These are phyloP conservation scores for Dactylonectria macrodidyma DNA, from an alignment of 2,329 filamentous ascomycete genomes.

Conservation along the genomic window DNA sequence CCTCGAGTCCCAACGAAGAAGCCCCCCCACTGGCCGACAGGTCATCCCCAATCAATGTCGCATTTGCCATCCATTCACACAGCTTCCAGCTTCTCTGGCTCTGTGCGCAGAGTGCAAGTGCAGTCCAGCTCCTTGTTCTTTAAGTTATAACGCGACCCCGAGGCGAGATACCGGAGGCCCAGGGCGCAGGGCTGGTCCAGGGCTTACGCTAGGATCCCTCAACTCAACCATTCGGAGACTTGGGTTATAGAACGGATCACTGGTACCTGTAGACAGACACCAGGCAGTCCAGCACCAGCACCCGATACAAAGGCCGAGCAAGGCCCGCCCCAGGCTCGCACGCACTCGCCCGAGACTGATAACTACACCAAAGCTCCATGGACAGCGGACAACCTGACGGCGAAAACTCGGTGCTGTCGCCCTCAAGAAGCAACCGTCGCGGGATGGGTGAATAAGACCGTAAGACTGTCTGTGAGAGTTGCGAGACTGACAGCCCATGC, in stretches of 20 bases:
- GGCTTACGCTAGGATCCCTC: slow-evolving; percentile 26
- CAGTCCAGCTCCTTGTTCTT: slow-evolving; percentile 22
- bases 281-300: background rate
- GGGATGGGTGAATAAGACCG: slow-evolving; percentile 6
- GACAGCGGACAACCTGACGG: slow-evolving; percentile 8
- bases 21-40: background rate
- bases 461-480: slow-evolving; percentile 9
- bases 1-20: background rate
- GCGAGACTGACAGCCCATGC: slow-evolving; percentile 12
- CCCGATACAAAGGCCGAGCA: no score
- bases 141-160: slow-evolving; percentile 19
- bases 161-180: slow-evolving; percentile 20
- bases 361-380: slow-evolving; percentile 22
- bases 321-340: slow-evolving; percentile 2
- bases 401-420: background rate
- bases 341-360: slow-evolving; percentile 16
- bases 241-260: slow-evolving; percentile 13
- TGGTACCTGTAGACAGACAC: background rate
- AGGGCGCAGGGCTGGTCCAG: slow-evolving; percentile 25
- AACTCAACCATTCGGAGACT: slow-evolving; percentile 23
- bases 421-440: slow-evolving; percentile 3
- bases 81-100: background rate
- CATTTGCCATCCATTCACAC: background rate
- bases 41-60: background rate
- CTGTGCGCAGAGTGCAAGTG: slow-evolving; percentile 11